Conservation (phyloP, 1,139 yeast genomes). For the Suhomyces panamericanus region DNA sequence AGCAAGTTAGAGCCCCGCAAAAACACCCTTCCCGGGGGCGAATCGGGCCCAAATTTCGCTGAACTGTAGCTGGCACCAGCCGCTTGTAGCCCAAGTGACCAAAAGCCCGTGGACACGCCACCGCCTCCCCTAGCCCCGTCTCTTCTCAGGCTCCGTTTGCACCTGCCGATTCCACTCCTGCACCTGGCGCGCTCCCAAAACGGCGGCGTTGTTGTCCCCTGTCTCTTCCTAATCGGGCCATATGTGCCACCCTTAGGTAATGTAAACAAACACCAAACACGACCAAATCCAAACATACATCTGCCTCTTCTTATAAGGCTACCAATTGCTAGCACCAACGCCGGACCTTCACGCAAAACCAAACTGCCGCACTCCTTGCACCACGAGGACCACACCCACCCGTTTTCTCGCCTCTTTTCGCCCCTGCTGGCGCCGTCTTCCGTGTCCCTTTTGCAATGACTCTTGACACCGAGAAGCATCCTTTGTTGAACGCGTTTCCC, state of each 20-base stretch:
- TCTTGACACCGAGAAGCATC: slow-evolving; percentile 8
- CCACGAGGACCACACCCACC: neutral
- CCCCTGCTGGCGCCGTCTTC: neutral
- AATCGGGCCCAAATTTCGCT: neutral
- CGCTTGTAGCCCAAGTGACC: no score
- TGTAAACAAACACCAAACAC: slow-evolving; percentile 14
- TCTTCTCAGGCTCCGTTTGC: neutral
- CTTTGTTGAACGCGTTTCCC: slow-evolving; percentile 8
- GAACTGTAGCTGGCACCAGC: neutral
- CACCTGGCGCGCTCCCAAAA: neutral
- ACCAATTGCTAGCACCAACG: slow-evolving; percentile 1
- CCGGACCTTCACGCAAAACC: neutral
- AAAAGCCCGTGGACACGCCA: no score
- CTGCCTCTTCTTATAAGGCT: slow-evolving; percentile 7
- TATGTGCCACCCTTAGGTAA: slow-evolving; percentile 2
- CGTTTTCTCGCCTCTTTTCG: neutral
- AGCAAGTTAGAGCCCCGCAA: neutral
- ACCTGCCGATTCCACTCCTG: neutral
- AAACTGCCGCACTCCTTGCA: no score
- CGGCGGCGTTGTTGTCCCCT: slow-evolving; percentile 1
- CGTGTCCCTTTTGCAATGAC: neutral
- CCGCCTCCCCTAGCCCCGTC: neutral
- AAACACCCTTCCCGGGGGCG: neutral
- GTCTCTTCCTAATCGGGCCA: slow-evolving; percentile 9
- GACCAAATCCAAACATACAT: slow-evolving; percentile 12